Evolutionary conservation across 805 yeast genomes (phyloP).

Genomic region (Kazachstania psychrophila): DNA sequence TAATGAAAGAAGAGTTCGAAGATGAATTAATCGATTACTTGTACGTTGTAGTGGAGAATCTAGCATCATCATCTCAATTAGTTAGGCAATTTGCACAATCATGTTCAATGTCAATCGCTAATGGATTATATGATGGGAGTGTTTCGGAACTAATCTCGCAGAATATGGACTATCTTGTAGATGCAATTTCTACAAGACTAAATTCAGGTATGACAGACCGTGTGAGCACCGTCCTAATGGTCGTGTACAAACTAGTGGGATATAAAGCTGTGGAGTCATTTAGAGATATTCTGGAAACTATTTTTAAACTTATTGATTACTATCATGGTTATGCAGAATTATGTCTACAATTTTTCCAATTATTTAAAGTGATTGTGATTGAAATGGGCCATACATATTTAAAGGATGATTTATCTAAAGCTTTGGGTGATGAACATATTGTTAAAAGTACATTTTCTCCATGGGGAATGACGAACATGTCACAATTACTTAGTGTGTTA

Average conservation of each 20-base stretch:
- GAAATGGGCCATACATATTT: slow-evolving; percentile 38
- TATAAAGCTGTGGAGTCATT: slow-evolving; percentile 52
- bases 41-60: slow-evolving; percentile 61
- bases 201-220: slow-evolving; percentile 68
- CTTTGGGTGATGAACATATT: slow-evolving; percentile 11
- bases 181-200: slow-evolving; percentile 61
- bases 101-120: slow-evolving; percentile 44
- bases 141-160: slow-evolving; percentile 46
- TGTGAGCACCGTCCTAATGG: slow-evolving; percentile 58
- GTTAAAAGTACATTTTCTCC: slow-evolving; percentile 35
- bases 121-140: slow-evolving; percentile 45
- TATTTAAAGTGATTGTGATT: slow-evolving; percentile 52
- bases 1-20: slow-evolving; percentile 28
- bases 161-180: slow-evolving; percentile 75
- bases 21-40: slow-evolving; percentile 60
- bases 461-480: slow-evolving; percentile 48
- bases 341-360: slow-evolving; percentile 62
- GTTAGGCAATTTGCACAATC: slow-evolving; percentile 44
- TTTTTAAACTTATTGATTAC: slow-evolving; percentile 69
- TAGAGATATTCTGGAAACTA: slow-evolving; percentile 61
- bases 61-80: slow-evolving; percentile 47
- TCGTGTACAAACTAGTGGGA: slow-evolving; percentile 66
- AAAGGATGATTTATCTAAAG: slow-evolving; percentile 14
- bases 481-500: slow-evolving; percentile 38
- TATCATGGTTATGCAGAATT: slow-evolving; percentile 74